Evolutionary conservation across 495 filamentous ascomycete genomes (phyloP).

Genomic region (Pseudotulostoma volvatum): DNA sequence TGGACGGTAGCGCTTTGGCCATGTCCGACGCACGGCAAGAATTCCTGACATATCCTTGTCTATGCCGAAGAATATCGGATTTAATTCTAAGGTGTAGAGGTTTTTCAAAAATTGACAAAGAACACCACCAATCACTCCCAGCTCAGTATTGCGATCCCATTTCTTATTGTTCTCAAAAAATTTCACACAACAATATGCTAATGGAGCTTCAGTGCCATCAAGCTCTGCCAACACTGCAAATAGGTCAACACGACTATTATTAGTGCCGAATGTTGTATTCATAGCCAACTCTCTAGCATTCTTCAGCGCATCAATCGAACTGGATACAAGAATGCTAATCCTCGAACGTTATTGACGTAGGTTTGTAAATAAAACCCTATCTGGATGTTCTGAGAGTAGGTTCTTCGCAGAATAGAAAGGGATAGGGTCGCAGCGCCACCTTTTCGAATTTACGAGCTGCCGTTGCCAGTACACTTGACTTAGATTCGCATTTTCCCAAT

Average conservation of each 20-base stretch:
- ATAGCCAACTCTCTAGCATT: conserved; percentile 1
- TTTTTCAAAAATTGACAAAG: not conserved
- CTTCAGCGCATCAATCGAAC: not conserved
- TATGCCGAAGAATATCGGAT: not conserved
- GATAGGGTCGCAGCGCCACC: conserved; percentile 1
- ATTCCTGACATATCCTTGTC: not conserved
- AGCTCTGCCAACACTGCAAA: conserved; percentile 1
- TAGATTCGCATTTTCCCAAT: not conserved
- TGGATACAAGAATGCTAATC: conserved; percentile 1
- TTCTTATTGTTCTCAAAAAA: not conserved
- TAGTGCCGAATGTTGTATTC: conserved; percentile 3
- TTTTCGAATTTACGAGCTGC: conserved; percentile 2
- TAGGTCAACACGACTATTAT: conserved; percentile 1
- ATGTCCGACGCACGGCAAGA: not conserved
- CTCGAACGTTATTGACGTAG: not conserved
- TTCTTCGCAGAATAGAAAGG: conserved; percentile 1
- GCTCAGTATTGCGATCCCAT: not conserved
- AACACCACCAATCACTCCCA: not conserved
- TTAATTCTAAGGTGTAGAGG: not conserved
- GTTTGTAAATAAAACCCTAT: not conserved
- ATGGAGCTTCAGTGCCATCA: conserved; percentile 1
- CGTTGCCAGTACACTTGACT: conserved; percentile 1
- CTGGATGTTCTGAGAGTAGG: not conserved
- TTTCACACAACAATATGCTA: not conserved
- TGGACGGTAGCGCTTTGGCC: too few relatives aligned